Base-by-base conservation (phyloP, 768 basidiomycete genomes). In the Mrakia gelida region DNA sequence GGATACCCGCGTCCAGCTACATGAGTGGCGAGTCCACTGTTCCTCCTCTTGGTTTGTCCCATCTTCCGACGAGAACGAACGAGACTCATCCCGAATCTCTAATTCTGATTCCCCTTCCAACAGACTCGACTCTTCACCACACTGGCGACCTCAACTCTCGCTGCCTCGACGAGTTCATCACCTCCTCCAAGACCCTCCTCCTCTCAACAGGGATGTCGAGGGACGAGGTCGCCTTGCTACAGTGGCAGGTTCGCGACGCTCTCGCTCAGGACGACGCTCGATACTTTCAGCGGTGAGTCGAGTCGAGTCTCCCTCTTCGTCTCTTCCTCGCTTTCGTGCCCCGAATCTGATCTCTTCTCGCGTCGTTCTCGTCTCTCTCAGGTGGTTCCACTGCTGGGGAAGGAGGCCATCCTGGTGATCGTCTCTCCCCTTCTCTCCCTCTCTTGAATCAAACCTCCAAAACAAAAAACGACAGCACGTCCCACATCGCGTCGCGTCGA, bases 371-470 rank as follows among this genome's bases (percentile, higher is more conserved):
- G 26, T 23, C 21, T 23, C 26, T 23, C 21, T 23, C 26, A 59
- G 59, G 28, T 59, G 67, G 67, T 70, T 70, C 34, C 34, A 70
- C 34, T 70, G 67, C 41, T 70, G 67, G 67, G 71, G 45, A n/a
- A 26, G 52, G 28, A 30, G 32, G 15, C 71, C 45, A 30, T 67
- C 30, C 65, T 67, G 38, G 38, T 67, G 38, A 67, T 34, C 7
- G 32, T 21, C 26, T 65, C 63, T 18, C 21, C 15, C 49, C 15
- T 13, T 52, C 49, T 52, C 49, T 52, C 49, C 16, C 15, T 52
- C 49, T 45, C 45, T 15, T 8, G 11, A 45, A 10, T 52, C 49
- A 16, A 52, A 21, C 49, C 11, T 16, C 49, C 38, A 38, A 52
- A 52, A 52, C n/a, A 21, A 10, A 52, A 52, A 52, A 52, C 49